A percentile compares a stretch with the other conserved stretches of the same genome.
phyloP scores from a whole-genome alignment of 305 asterid genomes.

The Euphrasia arctica region DNA sequence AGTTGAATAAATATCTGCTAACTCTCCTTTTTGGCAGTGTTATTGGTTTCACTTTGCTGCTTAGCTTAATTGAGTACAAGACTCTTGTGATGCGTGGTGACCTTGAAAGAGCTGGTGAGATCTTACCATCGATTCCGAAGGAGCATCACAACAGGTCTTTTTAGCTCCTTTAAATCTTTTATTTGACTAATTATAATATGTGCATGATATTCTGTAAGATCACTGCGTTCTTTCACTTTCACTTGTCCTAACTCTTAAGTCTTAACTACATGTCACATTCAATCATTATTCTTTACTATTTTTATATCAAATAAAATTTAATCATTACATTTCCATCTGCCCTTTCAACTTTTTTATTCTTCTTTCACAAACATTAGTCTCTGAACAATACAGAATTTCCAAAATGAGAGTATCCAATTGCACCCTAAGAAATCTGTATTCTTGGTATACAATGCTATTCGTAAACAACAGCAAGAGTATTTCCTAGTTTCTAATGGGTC shows the following conservation, averaged over 20 bases:
- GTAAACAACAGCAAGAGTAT: no score
- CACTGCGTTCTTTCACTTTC: background rate
- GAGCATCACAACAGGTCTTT: slow-evolving; percentile 86
- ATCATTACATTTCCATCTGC: no score
- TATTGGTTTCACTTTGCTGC: slow-evolving; percentile 84
- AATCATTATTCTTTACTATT: no score
- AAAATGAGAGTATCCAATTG: no score
- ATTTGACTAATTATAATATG: background rate
- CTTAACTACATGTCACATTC: no score
- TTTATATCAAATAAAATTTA: no score
- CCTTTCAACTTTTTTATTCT: no score
- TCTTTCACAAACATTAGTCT: no score
- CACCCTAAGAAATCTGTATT: background rate
- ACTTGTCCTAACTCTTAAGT: no score
- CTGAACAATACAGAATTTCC: no score
- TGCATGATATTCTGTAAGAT: slow-evolving; percentile 5
- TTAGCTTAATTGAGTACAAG: slow-evolving; percentile 96
- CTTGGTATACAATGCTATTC: slow-evolving; percentile 3
- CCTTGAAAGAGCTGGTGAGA: slow-evolving; percentile 78
- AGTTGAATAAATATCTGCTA: background rate
- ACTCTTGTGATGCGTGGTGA: slow-evolving; percentile 99
- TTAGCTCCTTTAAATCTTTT: slow-evolving; percentile 5
- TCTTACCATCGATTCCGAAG: slow-evolving; percentile 85
- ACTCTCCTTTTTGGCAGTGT: slow-evolving; percentile 48
- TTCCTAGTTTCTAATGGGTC: background rate